phyloP scores from a whole-genome alignment of 1,139 yeast species.

The Kluyveromyces sp. region DNA sequence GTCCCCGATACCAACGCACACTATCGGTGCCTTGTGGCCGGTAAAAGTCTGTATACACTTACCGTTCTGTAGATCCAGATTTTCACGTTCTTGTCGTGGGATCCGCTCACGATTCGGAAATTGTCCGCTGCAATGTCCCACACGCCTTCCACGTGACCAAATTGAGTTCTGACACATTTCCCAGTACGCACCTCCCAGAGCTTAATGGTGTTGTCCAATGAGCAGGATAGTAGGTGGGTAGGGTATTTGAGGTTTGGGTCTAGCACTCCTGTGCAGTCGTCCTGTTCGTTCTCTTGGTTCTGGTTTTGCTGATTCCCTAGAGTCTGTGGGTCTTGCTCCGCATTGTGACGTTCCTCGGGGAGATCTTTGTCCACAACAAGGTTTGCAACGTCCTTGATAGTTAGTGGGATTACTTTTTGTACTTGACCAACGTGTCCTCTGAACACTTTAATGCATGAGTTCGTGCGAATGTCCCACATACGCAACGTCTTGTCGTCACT shows the following conservation, averaged over 20 bases:
- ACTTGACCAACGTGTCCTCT: constrained; percentile 69
- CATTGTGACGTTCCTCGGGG: too few relatives aligned
- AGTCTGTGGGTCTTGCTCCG: too few relatives aligned
- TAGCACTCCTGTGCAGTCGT: constrained; percentile 9
- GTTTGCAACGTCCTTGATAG: constrained; percentile 38
- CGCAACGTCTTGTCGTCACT: constrained; percentile 87
- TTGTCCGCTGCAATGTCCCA: constrained; percentile 96
- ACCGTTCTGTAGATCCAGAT: constrained; percentile 92
- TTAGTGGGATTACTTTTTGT: constrained; percentile 80
- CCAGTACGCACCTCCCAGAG: constrained; percentile 88
- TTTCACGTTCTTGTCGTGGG: constrained; percentile 83
- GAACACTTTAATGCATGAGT: constrained; percentile 69
- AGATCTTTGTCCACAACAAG: constrained; percentile 31
- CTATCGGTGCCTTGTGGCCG: constrained; percentile 58
- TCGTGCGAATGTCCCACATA: constrained; percentile 87
- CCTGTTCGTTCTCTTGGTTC: constrained; percentile 8
- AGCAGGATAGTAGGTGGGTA: constrained; percentile 77
- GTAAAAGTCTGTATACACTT: constrained; percentile 89
- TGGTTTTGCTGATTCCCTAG: constrained; percentile 8
- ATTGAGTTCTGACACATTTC: constrained; percentile 82
- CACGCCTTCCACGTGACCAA: constrained; percentile 96
- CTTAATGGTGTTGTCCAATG: constrained; percentile 88
- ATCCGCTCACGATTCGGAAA: constrained; percentile 87
- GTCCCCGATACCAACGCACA: constrained; percentile 85
- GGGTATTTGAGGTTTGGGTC: constrained; percentile 42